Base-by-base conservation (phyloP, 2,329 filamentous ascomycete species). In the Paramyrothecium sp. region DNA sequence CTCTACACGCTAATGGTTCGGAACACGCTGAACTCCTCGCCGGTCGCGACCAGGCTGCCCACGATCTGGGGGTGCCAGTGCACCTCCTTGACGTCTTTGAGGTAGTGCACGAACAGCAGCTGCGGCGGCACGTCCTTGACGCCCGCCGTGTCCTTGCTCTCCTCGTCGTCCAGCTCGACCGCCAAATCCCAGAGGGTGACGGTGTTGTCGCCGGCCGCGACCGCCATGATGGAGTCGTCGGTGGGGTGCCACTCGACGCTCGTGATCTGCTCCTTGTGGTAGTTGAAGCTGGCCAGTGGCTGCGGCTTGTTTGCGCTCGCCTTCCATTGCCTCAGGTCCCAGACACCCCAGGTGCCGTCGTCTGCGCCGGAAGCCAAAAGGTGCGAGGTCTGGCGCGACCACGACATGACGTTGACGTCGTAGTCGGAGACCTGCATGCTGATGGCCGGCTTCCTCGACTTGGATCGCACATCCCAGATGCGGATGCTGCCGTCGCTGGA, bases 11-110 rank as follows among this genome's bases (percentile, higher is more conserved):
- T 92, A 69, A 94, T 94, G 2, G 90, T 93, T 73, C 90, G 88
- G 76, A 93, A 91, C 52, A 92, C 87, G 69, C 89, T 91, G 75
- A 99, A 97, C 74, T 88, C 88, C 68, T 92, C 89, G 11, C 95
- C 95, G 1, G 95, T 99, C 2, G 92, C 92, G 76, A 98, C 88
- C 60, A 98, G 77, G 34, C 87, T 88, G 30, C 95, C 95, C 1
- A 92, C 90, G 71, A 98, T 97, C 78, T 99, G 95, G 34, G 90
- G 90, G 77, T 98, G 94, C 94, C 95, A 99, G 77, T 99, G 95
- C 41, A 93, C 78, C 77, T 99, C 95, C 84, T 97, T 98, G 56
- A 92, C 92, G 66, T 91, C 88, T 68, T 96, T 90, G 79, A 96
- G 92, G 72, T 96, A 97, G 77, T 99, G 95, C 69, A 97, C 92